Evolutionary conservation across 371 early-diverging fungal genomes (phyloP).

Genomic region (Circinella umbellata): DNA sequence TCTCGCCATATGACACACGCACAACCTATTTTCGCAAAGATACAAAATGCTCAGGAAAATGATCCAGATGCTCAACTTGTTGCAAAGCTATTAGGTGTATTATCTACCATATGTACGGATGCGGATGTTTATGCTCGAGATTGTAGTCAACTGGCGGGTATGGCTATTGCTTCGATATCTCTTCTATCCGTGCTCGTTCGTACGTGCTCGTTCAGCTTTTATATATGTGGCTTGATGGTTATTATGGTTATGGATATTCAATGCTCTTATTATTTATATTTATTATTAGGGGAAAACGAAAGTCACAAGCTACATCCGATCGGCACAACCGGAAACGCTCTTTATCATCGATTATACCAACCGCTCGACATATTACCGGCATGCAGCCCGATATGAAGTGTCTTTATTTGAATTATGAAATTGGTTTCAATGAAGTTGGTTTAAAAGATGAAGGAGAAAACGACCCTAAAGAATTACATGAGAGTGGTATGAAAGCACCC

Average conservation of each 20-base stretch:
- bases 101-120: constrained; percentile 37
- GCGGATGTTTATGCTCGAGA: constrained; percentile 45
- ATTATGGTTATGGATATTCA: neutral
- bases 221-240: constrained; percentile 3
- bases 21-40: constrained; percentile 14
- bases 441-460: constrained; percentile 12
- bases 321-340: constrained; percentile 13
- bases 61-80: constrained; percentile 24
- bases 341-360: neutral
- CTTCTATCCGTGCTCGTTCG: neutral
- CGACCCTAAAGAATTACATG: constrained; percentile 12
- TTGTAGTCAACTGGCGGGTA: constrained; percentile 53
- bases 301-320: constrained; percentile 2
- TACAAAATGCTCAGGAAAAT: constrained; percentile 12
- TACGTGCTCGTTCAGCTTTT: neutral
- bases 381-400: constrained; percentile 16
- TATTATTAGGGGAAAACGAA: constrained; percentile 3
- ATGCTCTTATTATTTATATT: neutral
- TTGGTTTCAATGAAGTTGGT: constrained; percentile 14
- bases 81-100: constrained; percentile 21
- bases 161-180: constrained; percentile 35
- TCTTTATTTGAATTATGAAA: constrained; percentile 6
- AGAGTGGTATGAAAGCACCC: too few species aligned
- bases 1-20: constrained; percentile 32
- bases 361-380: neutral